These are phyloP conservation scores for Calonectria naviculata DNA, from an alignment of 2,329 filamentous ascomycete species.

Conservation along the genomic window DNA sequence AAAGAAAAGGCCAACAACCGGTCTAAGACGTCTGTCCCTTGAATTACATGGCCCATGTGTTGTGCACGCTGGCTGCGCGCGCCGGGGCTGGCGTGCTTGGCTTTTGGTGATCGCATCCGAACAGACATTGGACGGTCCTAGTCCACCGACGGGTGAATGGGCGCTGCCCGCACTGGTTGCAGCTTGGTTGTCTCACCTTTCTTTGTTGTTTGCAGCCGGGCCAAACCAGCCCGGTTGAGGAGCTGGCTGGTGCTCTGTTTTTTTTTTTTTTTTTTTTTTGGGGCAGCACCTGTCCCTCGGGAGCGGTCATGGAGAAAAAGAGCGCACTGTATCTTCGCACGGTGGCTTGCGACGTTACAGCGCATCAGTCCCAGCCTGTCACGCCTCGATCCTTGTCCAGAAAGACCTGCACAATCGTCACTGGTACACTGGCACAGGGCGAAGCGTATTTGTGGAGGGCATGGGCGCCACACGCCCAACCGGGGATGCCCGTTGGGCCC, in stretches of 20 bases:
- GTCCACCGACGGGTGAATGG: background rate
- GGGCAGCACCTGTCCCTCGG: background rate
- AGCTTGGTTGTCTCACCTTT: background rate
- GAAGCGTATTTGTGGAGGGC: constrained; percentile 5
- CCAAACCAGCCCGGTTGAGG: background rate
- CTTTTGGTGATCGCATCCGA: background rate
- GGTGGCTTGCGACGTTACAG: constrained; percentile 27
- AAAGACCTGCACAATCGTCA: background rate
- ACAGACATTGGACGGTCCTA: background rate
- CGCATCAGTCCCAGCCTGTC: constrained; percentile 14
- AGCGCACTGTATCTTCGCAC: constrained; percentile 15
- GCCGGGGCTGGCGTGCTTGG: background rate
- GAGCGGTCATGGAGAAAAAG: background rate
- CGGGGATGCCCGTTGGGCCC: constrained; percentile 14
- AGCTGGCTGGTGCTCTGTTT: background rate
- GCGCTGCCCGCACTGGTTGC: background rate
- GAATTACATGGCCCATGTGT: background rate
- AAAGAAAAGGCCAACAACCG: background rate
- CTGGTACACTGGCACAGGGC: background rate
- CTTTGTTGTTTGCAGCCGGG: background rate
- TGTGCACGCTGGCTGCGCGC: background rate
- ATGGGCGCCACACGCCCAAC: background rate
- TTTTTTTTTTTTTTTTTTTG: too few relatives aligned
- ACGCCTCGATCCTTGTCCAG: background rate
- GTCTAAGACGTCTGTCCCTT: background rate